Evolutionary conservation across 805 yeast genomes (phyloP).

Genomic region (Nakazawaea holstii): DNA sequence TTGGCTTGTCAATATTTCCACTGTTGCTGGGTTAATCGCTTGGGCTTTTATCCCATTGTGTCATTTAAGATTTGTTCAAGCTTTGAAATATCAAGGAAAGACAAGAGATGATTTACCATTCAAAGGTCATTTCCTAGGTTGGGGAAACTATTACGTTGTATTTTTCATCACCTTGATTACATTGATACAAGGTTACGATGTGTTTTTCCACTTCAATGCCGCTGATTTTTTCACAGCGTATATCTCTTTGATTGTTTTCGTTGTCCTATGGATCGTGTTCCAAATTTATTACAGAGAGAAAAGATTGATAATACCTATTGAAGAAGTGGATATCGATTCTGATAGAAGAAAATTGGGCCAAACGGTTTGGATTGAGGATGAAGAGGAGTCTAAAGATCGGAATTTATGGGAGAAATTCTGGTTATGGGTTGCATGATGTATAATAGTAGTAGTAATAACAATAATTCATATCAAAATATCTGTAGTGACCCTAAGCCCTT

Average conservation of each 20-base stretch:
- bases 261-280: constrained; percentile 46
- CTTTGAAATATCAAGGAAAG: constrained; percentile 56
- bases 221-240: constrained; percentile 68
- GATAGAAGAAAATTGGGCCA: constrained; percentile 57
- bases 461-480: too few relatives aligned
- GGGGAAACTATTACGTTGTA: constrained; percentile 56
- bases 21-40: constrained; percentile 69
- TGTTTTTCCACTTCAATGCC: constrained; percentile 42
- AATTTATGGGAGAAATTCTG: constrained; percentile 51
- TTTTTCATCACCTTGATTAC: constrained; percentile 49
- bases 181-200: constrained; percentile 55
- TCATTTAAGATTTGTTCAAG: constrained; percentile 66
- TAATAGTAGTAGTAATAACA: not conserved
- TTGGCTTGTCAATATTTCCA: constrained; percentile 63
- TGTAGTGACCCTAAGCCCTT: too few relatives aligned
- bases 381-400: constrained; percentile 26
- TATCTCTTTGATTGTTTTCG: constrained; percentile 59
- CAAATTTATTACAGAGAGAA: constrained; percentile 48
- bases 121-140: constrained; percentile 67
- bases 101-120: constrained; percentile 67
- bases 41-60: constrained; percentile 64
- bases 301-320: constrained; percentile 40
- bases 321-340: constrained; percentile 62
- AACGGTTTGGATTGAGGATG: constrained; percentile 46
- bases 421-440: constrained; percentile 19